A percentile compares a stretch with the other conserved stretches of the same genome.
phyloP scores from a whole-genome alignment of 163 green algal genomes.

The Scenedesmus sp. region DNA sequence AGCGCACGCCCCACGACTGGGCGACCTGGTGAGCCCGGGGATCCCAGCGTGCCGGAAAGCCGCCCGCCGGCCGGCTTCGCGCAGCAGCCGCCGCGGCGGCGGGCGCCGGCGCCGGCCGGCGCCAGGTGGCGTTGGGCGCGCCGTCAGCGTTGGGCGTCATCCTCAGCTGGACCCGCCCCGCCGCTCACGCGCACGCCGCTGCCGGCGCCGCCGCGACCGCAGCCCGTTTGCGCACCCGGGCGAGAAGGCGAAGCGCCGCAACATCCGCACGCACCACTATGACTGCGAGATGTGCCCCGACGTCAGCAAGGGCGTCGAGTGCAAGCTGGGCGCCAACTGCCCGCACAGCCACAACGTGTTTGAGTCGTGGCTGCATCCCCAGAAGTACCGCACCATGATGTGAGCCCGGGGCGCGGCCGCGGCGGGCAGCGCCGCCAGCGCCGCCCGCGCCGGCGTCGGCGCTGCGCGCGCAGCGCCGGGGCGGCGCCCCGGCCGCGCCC shows the following conservation, averaged over 20 bases:
- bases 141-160: too few species aligned
- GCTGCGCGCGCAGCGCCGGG: neutral
- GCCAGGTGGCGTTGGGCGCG: too few species aligned
- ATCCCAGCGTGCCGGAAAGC: too few species aligned
- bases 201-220: neutral
- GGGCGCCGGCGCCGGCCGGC: too few species aligned
- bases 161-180: neutral
- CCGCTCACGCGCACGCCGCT: neutral
- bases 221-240: slow-evolving; percentile 28
- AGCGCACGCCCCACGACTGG: slow-evolving; percentile 28
- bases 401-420: slow-evolving; percentile 47
- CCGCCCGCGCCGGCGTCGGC: neutral
- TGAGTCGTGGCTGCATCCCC: slow-evolving; percentile 89
- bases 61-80: neutral
- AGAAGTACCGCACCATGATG: slow-evolving; percentile 81
- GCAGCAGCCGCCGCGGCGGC: neutral
- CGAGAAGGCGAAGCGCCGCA: slow-evolving; percentile 35
- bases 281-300: slow-evolving; percentile 22
- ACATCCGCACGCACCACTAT: slow-evolving; percentile 30
- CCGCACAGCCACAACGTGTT: slow-evolving; percentile 88
- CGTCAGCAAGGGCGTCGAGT: slow-evolving; percentile 42
- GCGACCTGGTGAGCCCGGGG: neutral
- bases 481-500: slow-evolving; percentile 93
- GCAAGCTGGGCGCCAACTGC: slow-evolving; percentile 79
- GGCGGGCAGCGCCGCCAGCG: neutral